Base-by-base conservation (phyloP, 768 basidiomycete species). In the Kwoniella shandongensis region DNA sequence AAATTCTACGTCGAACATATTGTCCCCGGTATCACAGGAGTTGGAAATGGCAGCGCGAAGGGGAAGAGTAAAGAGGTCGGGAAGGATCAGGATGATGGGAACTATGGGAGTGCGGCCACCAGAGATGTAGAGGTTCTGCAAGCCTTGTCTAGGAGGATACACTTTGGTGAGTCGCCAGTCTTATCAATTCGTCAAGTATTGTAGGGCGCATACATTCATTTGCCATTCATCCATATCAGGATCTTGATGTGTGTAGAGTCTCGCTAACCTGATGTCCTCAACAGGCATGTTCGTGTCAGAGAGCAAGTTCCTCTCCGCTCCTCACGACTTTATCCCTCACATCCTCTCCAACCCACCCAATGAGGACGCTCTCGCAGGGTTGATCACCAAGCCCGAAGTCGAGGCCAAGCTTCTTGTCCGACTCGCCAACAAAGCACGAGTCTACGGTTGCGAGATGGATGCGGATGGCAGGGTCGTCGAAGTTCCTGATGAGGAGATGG, bases 201-300 rank as follows among this genome's bases (percentile, higher is more conserved):
- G n/a, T n/a, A n/a, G n/a, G n/a, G n/a, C n/a, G n/a, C n/a, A n/a
- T n/a, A n/a, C n/a, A n/a, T n/a, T n/a, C n/a, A n/a, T n/a, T n/a
- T n/a, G n/a, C n/a, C 26, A 6, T 11, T 25, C 13, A 10, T n/a
- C 20, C 7, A 47, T 48, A 29, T 10, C 22, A 40, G 36, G 25
- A 5, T 36, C 8, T 20, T 48, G 27, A 26, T 51, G 32, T 39
- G 12, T 39, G 12, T n/a, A n/a, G 7, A 13, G 32, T 13, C 23
- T 25, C 18, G 13, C 11, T 11, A 30, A 25, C 11, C 45, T 47
- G 45, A 32, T 47, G 7, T 10, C 26, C 45, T 23, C 20, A 26
- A 4, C 22, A 99, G 94, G 96, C 55, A 98, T 97, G 81, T 99
- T 99, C 75, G 96, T 99, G 4, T 91, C 93, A 4, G 96, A 99